Conservation (phyloP, 495 filamentous ascomycete genomes). For the Neurospora sp. region DNA sequence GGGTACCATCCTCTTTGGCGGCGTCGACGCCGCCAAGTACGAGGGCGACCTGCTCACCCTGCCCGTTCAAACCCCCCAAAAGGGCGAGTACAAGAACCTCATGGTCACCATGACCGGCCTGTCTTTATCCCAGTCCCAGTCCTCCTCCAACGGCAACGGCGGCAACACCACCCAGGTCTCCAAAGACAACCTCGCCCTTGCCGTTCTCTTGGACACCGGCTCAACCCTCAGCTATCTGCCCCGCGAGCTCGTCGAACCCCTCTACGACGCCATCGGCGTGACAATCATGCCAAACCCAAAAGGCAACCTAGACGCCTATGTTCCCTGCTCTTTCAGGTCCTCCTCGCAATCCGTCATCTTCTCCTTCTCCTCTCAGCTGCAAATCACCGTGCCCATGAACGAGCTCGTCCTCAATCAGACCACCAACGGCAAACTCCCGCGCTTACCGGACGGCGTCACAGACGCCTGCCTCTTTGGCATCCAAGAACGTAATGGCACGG, state of each 20-base stretch:
- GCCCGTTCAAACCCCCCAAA: slow-evolving; percentile 52
- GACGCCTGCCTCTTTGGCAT: slow-evolving; percentile 67
- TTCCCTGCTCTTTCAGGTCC: slow-evolving; percentile 61
- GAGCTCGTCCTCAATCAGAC: slow-evolving; percentile 65
- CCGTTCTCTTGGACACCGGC: slow-evolving; percentile 84
- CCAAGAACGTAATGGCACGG: slow-evolving; percentile 48
- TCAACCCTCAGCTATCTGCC: slow-evolving; percentile 85
- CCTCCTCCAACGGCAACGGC: slow-evolving; percentile 18
- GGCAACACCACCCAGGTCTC: slow-evolving; percentile 15
- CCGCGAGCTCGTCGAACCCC: slow-evolving; percentile 47
- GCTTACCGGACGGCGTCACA: slow-evolving; percentile 49
- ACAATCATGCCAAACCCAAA: slow-evolving; percentile 44
- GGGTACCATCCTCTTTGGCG: slow-evolving; percentile 85
- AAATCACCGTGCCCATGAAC: slow-evolving; percentile 61
- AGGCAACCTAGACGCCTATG: slow-evolving; percentile 48
- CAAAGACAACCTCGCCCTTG: slow-evolving; percentile 43
- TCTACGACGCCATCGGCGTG: slow-evolving; percentile 59
- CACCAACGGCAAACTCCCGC: slow-evolving; percentile 35
- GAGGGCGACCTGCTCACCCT: slow-evolving; percentile 60
- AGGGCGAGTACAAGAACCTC: slow-evolving; percentile 59
- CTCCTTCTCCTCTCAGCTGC: slow-evolving; percentile 49
- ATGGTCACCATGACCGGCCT: slow-evolving; percentile 64
- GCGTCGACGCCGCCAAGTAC: slow-evolving; percentile 77
- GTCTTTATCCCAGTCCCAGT: slow-evolving; percentile 10
- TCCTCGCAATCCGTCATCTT: slow-evolving; percentile 53